Percentiles rank a stretch among this genome's conserved stretches.
Conservation (phyloP, 83 land plant species). For the Thuja plicata region DNA sequence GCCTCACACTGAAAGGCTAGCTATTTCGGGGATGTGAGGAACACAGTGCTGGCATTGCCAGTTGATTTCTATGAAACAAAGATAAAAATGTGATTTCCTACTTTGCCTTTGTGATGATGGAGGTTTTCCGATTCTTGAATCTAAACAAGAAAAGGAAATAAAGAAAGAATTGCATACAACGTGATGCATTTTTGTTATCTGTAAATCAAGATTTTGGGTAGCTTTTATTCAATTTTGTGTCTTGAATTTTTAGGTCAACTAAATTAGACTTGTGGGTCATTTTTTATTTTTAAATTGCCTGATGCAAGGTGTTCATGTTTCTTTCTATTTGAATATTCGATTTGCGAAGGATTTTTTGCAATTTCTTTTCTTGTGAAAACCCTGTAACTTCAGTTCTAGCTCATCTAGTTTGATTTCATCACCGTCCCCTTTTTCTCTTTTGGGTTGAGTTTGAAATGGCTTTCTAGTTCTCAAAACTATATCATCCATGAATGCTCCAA, state of each 20-base stretch:
- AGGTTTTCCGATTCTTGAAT: not conserved
- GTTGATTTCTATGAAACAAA: not conserved
- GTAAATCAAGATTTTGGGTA: no score
- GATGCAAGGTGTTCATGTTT: no score
- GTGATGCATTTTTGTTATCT: not conserved
- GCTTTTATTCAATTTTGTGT: no score
- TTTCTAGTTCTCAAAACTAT: not conserved
- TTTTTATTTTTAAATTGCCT: no score
- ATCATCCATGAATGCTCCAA: no score
- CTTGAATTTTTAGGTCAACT: no score
- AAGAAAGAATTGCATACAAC: no score
- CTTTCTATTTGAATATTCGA: no score
- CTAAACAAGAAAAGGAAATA: no score
- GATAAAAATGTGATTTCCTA: not conserved
- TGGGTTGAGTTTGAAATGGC: not conserved
- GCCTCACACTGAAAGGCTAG: not conserved
- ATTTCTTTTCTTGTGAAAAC: not conserved
- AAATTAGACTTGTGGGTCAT: no score
- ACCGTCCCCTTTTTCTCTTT: not conserved
- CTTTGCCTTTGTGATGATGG: not conserved
- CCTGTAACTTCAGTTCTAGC: not conserved
- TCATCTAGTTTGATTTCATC: not conserved
- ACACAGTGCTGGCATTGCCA: not conserved
- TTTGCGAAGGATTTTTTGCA: no score
- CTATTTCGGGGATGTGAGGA: not conserved